Percentiles rank a stretch among this genome's conserved stretches.
phyloP scores from a whole-genome alignment of 163 green algal species.

The Prototheca cutis region DNA sequence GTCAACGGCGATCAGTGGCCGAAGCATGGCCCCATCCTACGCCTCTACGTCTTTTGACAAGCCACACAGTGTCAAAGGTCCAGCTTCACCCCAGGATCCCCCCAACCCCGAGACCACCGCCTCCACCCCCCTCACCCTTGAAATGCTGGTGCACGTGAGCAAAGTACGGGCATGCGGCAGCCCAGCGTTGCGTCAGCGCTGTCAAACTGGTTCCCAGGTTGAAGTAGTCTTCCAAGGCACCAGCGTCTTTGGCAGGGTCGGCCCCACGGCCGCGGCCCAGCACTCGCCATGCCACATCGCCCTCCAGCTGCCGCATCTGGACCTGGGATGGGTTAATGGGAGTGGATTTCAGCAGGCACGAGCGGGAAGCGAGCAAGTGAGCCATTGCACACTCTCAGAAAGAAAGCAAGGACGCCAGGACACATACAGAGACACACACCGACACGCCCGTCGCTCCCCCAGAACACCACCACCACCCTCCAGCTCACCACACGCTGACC shows the following conservation, averaged over 20 bases:
- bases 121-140: conserved; percentile 24
- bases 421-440: too few species aligned
- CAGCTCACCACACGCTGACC: conserved; percentile 44
- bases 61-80: not conserved
- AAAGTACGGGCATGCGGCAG: conserved; percentile 43
- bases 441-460: not conserved
- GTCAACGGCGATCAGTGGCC: too few species aligned
- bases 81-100: not conserved
- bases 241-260: conserved; percentile 29
- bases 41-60: too few species aligned
- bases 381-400: too few species aligned
- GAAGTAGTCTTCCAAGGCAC: conserved; percentile 69
- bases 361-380: too few species aligned
- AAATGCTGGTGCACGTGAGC: conserved; percentile 39
- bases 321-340: conserved; percentile 29
- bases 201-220: conserved; percentile 48
- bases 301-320: conserved; percentile 38
- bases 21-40: too few species aligned
- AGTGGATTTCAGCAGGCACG: too few species aligned
- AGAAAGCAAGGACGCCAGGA: too few species aligned
- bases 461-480: conserved; percentile 1
- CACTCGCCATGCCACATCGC: conserved; percentile 53
- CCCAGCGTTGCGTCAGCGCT: conserved; percentile 38
- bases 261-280: conserved; percentile 17
- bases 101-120: not conserved